A percentile compares a stretch with the other conserved stretches of the same genome.
phyloP scores from a whole-genome alignment of 2,329 filamentous ascomycete species.

The Allantophomopsis cytisporea region DNA sequence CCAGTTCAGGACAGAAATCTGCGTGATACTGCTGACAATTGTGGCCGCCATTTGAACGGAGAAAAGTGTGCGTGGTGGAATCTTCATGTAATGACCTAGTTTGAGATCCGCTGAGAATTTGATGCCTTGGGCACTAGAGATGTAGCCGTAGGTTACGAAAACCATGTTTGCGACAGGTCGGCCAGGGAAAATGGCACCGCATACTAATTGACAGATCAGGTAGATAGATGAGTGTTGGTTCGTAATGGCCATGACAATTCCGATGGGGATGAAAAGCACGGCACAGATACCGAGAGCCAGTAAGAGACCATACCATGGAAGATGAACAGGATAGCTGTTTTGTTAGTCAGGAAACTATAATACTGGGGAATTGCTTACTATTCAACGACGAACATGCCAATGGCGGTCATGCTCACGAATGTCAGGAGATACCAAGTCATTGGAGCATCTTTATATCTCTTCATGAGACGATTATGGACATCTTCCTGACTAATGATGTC shows the following conservation, averaged over 20 bases:
- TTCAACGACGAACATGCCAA: conserved; percentile 75
- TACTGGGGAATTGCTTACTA: conserved; percentile 41
- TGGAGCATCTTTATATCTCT: conserved; percentile 68
- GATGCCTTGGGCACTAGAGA: conserved; percentile 76
- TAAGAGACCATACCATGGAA: conserved; percentile 78
- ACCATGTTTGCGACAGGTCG: conserved; percentile 87
- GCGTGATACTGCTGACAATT: conserved; percentile 63
- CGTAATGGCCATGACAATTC: conserved; percentile 86
- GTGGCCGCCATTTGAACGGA: conserved; percentile 67
- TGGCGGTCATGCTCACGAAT: conserved; percentile 60
- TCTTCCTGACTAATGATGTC: conserved; percentile 59
- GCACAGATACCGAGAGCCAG: conserved; percentile 67
- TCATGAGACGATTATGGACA: conserved; percentile 76
- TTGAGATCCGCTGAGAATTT: conserved; percentile 84
- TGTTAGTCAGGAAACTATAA: conserved; percentile 7
- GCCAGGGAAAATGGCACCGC: conserved; percentile 69
- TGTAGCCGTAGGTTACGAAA: conserved; percentile 84
- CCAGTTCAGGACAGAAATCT: conserved; percentile 80
- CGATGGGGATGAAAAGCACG: conserved; percentile 78
- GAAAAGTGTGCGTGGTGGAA: conserved; percentile 67
- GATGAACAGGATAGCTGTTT: conserved; percentile 59
- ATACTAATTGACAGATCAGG: conserved; percentile 75
- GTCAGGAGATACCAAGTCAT: conserved; percentile 70
- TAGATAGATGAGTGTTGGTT: conserved; percentile 83
- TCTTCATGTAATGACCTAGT: conserved; percentile 80